Percentiles rank a stretch among this genome's conserved stretches.
phyloP scores from a whole-genome alignment of 495 filamentous ascomycete genomes.

The Hypoxylon cercidicola region DNA sequence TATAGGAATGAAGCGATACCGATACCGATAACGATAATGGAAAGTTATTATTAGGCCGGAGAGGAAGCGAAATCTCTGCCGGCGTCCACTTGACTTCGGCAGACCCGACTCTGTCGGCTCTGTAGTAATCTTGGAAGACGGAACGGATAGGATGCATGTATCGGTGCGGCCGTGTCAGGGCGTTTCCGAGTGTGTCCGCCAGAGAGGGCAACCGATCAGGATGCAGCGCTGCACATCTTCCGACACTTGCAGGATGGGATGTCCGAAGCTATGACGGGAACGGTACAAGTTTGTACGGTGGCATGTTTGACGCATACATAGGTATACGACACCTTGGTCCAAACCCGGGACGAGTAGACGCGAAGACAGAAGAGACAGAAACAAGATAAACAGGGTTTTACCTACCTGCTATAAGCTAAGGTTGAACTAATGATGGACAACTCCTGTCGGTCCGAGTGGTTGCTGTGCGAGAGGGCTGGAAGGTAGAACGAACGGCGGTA shows the following conservation, averaged over 20 bases:
- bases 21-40: background rate
- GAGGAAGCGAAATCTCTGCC: conserved; percentile 12
- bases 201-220: conserved; percentile 27
- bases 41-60: background rate
- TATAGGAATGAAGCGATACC: too few relatives aligned
- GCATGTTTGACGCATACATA: conserved; percentile 18
- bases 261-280: conserved; percentile 18
- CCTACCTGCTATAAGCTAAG: conserved; percentile 37
- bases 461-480: conserved; percentile 30
- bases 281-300: conserved; percentile 16
- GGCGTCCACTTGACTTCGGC: conserved; percentile 24
- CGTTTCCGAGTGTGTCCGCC: conserved; percentile 11
- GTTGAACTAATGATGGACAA: conserved; percentile 35
- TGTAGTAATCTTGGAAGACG: conserved; percentile 31
- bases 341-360: background rate
- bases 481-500: conserved; percentile 11
- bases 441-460: conserved; percentile 19
- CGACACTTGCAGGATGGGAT: conserved; percentile 33
- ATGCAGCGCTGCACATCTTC: conserved; percentile 40
- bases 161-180: conserved; percentile 21
- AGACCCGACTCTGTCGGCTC: conserved; percentile 10
- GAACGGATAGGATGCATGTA: conserved; percentile 10
- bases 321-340: conserved; percentile 5
- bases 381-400: conserved; percentile 30
- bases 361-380: background rate